Evolutionary conservation across 1,284 basidiomycete species (phyloP).

Genomic region (Papiliotrema flavescens): DNA sequence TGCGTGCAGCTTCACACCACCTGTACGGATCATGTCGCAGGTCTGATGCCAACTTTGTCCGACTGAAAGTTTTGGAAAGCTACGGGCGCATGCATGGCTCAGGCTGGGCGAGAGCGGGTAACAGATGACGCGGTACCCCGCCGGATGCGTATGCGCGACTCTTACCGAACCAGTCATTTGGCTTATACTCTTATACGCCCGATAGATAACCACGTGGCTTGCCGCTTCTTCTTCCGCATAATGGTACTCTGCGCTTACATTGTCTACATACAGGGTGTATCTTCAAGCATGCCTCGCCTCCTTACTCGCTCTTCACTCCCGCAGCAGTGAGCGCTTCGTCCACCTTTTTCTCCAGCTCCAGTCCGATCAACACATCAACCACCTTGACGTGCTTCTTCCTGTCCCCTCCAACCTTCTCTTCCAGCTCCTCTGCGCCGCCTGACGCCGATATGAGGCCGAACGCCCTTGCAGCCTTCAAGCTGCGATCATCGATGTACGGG

Average conservation of each 20-base stretch:
- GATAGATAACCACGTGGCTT: slow-evolving; percentile 1
- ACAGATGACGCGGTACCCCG: neutral
- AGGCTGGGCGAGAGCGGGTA: too few relatives aligned
- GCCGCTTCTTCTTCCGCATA: neutral
- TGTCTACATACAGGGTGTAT: neutral
- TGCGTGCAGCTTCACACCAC: too few relatives aligned
- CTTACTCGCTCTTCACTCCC: neutral
- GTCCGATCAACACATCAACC: slow-evolving; percentile 26
- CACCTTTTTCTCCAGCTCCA: slow-evolving; percentile 31
- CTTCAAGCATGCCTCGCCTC: neutral
- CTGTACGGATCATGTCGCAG: too few relatives aligned
- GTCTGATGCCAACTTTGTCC: too few relatives aligned
- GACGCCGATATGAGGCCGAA: slow-evolving; percentile 18
- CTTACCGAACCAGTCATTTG: neutral
- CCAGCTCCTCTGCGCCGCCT: slow-evolving; percentile 15
- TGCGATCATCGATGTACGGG: slow-evolving; percentile 26
- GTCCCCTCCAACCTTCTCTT: slow-evolving; percentile 15
- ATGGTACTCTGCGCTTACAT: neutral
- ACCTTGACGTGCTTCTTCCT: slow-evolving; percentile 19
- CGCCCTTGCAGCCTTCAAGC: slow-evolving; percentile 15
- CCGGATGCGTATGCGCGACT: neutral
- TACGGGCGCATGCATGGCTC: too few relatives aligned
- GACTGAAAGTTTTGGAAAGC: too few relatives aligned
- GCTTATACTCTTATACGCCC: neutral
- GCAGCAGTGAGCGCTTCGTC: slow-evolving; percentile 12